phyloP scores from a whole-genome alignment of 352 stramenopile genomes.

The Phytophthora sansomeana region DNA sequence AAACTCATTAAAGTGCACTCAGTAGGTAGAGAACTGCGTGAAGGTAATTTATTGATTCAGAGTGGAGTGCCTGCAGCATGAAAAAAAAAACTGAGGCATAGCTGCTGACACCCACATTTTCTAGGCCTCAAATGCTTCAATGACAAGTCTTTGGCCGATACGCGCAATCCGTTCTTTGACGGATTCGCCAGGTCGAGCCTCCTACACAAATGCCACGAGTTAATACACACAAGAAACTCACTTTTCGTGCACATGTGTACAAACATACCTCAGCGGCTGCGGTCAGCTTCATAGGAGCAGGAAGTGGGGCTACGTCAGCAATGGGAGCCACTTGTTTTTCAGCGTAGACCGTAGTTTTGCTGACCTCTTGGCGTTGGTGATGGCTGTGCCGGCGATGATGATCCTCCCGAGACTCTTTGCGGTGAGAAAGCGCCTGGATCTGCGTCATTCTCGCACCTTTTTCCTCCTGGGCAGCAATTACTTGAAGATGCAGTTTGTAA shows the following conservation, averaged over 20 bases:
- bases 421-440: conserved; percentile 1
- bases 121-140: conserved; percentile 60
- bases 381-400: conserved; percentile 29
- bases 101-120: no score
- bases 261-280: conserved; percentile 21
- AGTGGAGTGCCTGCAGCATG: no score
- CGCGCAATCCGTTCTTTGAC: conserved; percentile 70
- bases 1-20: no score
- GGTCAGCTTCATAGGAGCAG: conserved; percentile 20
- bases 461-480: conserved; percentile 40
- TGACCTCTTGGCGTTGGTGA: conserved; percentile 22
- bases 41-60: neutral
- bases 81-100: neutral
- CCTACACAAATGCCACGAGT: conserved; percentile 8
- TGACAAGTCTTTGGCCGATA: conserved; percentile 77
- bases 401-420: conserved; percentile 14
- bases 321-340: neutral
- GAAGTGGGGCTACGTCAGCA: conserved; percentile 15
- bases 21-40: neutral
- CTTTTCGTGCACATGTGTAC: neutral
- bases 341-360: neutral
- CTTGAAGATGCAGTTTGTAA: conserved; percentile 56
- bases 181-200: conserved; percentile 19
- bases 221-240: neutral
- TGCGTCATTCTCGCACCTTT: conserved; percentile 1